These are phyloP conservation scores for Hemisphaericaspora lyxosophila DNA, from an alignment of 1,139 yeast genomes.

Conservation along the genomic window DNA sequence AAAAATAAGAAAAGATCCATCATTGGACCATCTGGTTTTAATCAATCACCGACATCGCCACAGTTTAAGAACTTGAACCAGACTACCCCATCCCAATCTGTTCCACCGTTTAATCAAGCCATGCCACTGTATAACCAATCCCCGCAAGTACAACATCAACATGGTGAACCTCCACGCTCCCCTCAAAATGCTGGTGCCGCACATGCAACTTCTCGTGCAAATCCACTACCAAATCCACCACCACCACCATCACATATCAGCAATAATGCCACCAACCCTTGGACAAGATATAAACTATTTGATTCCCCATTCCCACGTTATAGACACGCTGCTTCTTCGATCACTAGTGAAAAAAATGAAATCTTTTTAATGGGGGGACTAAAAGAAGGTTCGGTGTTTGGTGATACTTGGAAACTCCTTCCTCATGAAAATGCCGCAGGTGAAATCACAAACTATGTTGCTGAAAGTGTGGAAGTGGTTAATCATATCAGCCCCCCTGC, in stretches of 20 bases:
- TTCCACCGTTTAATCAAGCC: background rate
- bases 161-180: background rate
- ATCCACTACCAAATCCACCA: too few relatives aligned
- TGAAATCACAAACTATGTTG: slow-evolving; percentile 40
- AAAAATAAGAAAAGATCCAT: background rate
- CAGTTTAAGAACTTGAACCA: background rate
- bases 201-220: too few relatives aligned
- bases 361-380: slow-evolving; percentile 92
- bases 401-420: slow-evolving; percentile 84
- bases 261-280: slow-evolving; percentile 49
- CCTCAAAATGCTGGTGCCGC: background rate
- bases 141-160: slow-evolving; percentile 6
- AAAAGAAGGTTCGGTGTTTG: slow-evolving; percentile 88
- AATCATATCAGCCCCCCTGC: slow-evolving; percentile 78
- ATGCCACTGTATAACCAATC: slow-evolving; percentile 5
- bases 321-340: slow-evolving; percentile 83
- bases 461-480: slow-evolving; percentile 61
- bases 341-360: slow-evolving; percentile 78
- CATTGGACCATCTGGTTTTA: background rate
- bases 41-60: slow-evolving; percentile 1
- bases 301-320: slow-evolving; percentile 93
- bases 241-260: slow-evolving; percentile 10
- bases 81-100: too few relatives aligned
- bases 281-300: slow-evolving; percentile 70
- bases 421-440: slow-evolving; percentile 35